Evolutionary conservation across 1,139 yeast species (phyloP).

Genomic region (Torulaspora pretoriensis): DNA sequence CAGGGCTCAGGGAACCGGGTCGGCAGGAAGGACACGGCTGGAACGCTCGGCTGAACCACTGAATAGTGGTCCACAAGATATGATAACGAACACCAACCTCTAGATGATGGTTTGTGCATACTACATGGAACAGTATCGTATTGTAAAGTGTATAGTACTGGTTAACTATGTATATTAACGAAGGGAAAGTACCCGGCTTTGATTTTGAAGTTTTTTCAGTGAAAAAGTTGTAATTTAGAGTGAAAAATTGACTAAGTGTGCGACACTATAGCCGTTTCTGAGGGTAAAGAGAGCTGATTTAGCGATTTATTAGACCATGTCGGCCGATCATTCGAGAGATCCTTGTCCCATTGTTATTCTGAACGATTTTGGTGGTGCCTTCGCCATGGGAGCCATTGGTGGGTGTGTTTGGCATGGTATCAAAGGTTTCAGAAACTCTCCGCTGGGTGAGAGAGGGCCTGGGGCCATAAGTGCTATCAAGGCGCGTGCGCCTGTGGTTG

Average conservation of each 20-base stretch:
- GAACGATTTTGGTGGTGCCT: constrained; percentile 98
- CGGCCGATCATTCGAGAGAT: constrained; percentile 97
- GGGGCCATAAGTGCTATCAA: constrained; percentile 90
- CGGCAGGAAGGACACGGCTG: neutral
- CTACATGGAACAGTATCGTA: neutral
- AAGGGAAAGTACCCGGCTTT: neutral
- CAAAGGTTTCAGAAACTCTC: constrained; percentile 97
- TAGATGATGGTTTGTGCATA: too few species aligned
- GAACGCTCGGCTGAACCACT: neutral
- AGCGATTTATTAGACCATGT: constrained; percentile 41
- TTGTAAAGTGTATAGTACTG: neutral
- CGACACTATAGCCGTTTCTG: neutral
- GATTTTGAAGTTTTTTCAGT: neutral
- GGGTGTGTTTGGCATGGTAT: constrained; percentile 99
- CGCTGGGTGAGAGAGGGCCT: constrained; percentile 87
- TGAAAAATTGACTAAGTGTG: constrained; percentile 2
- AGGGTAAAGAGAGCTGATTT: neutral
- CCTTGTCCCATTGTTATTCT: constrained; percentile 97
- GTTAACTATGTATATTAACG: neutral
- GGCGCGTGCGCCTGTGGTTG: constrained; percentile 96
- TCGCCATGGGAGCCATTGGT: constrained; percentile 97
- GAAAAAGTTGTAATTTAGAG: neutral
- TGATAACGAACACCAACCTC: too few species aligned
- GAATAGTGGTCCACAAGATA: neutral
- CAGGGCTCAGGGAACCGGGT: neutral